Evolutionary conservation across 1,284 basidiomycete genomes (phyloP).

Genomic region (Neolentinus lepideus): DNA sequence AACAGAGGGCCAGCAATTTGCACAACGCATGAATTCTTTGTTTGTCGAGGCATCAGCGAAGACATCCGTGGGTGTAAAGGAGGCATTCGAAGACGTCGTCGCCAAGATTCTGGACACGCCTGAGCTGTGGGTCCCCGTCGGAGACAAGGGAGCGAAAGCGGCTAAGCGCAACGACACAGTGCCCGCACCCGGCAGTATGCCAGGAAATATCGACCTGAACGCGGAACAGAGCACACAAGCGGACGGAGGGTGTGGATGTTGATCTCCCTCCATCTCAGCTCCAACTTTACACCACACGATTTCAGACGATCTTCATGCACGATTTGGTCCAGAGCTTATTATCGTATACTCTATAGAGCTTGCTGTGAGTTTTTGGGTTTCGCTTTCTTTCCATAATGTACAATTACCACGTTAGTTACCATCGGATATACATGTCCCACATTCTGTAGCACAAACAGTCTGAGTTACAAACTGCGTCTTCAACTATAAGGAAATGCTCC

Average conservation of each 20-base stretch:
- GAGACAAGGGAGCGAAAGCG: neutral
- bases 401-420: no score
- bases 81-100: conserved; percentile 80
- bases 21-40: conserved; percentile 71
- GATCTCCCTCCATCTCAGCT: neutral
- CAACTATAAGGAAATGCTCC: no score
- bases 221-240: neutral
- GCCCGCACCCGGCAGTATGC: neutral
- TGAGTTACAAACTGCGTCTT: no score
- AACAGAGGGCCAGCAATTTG: conserved; percentile 78
- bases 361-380: neutral
- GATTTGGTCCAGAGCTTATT: neutral
- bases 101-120: conserved; percentile 63
- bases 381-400: no score
- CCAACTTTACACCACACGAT: neutral
- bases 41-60: conserved; percentile 90
- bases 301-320: neutral
- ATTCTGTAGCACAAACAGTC: no score
- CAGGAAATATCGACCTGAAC: neutral
- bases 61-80: conserved; percentile 74
- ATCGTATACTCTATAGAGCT: neutral
- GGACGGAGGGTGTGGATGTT: conserved; percentile 1
- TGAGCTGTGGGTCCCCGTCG: conserved; percentile 45
- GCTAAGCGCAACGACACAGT: neutral
- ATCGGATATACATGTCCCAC: no score